Conservation (phyloP, 129 eudicot genomes). For the Flaveria bidentis region DNA sequence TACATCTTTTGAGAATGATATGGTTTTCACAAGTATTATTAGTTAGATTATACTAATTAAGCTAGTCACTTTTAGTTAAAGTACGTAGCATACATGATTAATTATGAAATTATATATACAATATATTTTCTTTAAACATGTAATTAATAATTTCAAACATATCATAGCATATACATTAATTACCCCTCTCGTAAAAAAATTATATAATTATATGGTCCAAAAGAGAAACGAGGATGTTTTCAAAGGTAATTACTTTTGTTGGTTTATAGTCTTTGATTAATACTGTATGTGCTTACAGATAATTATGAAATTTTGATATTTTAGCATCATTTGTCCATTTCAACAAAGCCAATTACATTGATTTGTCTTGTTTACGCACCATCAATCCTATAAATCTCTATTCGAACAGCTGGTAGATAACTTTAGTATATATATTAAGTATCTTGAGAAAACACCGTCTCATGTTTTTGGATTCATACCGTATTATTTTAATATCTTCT, state of each 20-base stretch:
- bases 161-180: too few species aligned
- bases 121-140: too few species aligned
- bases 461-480: not conserved
- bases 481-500: not conserved
- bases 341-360: slow-evolving; percentile 14
- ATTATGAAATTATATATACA: too few species aligned
- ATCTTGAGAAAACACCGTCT: not conserved
- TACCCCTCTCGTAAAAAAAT: too few species aligned
- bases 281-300: not conserved
- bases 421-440: not conserved
- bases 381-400: slow-evolving; percentile 15
- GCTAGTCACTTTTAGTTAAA: too few species aligned
- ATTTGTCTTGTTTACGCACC: slow-evolving; percentile 25
- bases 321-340: slow-evolving; percentile 23
- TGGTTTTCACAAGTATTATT: too few species aligned
- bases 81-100: too few species aligned
- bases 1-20: too few species aligned
- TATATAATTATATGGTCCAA: slow-evolving; percentile 14
- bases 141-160: too few species aligned
- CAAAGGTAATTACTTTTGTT: slow-evolving; percentile 11
- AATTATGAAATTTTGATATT: slow-evolving; percentile 9
- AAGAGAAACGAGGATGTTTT: slow-evolving; percentile 8
- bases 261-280: slow-evolving; percentile 10
- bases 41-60: too few species aligned
- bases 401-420: not conserved